Conservation (phyloP, 306 rosid species). For the Vigna trinervia region DNA sequence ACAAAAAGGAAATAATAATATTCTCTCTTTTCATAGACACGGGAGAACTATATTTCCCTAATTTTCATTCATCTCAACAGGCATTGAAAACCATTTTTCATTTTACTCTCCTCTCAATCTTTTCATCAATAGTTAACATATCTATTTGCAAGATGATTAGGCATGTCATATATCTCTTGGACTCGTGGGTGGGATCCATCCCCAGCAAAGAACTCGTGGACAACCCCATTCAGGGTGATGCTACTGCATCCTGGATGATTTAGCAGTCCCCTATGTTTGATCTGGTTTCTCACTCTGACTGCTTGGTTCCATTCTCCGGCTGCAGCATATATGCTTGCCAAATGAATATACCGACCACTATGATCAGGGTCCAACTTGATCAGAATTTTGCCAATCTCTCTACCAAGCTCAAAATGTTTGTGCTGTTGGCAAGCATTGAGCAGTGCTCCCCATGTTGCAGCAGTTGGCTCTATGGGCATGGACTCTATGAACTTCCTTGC, state of each 20-base stretch:
- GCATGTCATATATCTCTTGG: conserved; percentile 47
- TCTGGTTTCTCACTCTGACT: conserved; percentile 56
- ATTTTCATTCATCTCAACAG: conserved; percentile 1
- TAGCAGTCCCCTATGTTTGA: conserved; percentile 50
- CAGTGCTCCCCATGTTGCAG: conserved; percentile 67
- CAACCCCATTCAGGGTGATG: conserved; percentile 58
- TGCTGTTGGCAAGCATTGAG: conserved; percentile 61
- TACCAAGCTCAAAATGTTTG: conserved; percentile 58
- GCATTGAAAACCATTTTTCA: not conserved
- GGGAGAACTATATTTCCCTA: conserved; percentile 13
- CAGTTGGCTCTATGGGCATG: conserved; percentile 65
- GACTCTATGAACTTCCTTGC: conserved; percentile 58
- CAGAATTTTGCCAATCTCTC: conserved; percentile 56
- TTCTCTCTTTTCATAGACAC: not conserved
- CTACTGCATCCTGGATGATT: conserved; percentile 62
- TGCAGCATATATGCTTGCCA: conserved; percentile 60
- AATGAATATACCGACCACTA: conserved; percentile 59
- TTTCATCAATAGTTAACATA: not conserved
- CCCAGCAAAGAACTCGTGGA: conserved; percentile 62
- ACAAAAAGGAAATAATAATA: conserved; percentile 4
- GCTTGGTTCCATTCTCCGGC: conserved; percentile 64
- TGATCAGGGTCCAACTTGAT: conserved; percentile 59
- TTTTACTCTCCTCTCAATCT: conserved; percentile 22
- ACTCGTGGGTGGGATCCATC: conserved; percentile 47
- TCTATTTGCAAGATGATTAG: conserved; percentile 41